These are phyloP conservation scores for Cercis canadensis DNA, from an alignment of 306 rosid genomes.

Conservation along the genomic window DNA sequence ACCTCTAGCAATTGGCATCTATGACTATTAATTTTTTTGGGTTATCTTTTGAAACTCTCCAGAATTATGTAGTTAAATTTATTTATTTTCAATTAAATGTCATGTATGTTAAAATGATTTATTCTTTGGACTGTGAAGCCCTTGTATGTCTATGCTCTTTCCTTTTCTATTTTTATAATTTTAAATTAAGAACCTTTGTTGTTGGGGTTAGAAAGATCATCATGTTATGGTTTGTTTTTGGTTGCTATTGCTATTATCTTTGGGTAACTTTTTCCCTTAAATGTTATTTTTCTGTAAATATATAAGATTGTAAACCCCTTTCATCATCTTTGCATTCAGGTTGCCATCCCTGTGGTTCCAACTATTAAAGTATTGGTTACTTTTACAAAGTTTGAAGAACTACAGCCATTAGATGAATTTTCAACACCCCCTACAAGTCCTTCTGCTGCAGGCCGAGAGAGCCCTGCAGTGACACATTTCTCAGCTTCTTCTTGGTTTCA, in stretches of 20 bases:
- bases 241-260: neutral
- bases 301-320: neutral
- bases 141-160: neutral
- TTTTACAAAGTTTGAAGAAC: constrained; percentile 91
- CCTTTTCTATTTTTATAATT: neutral
- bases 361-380: constrained; percentile 90
- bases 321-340: constrained; percentile 54
- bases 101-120: neutral
- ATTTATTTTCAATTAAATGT: neutral
- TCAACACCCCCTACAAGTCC: constrained; percentile 94
- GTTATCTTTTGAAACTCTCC: neutral
- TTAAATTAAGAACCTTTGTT: neutral
- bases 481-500: constrained; percentile 91
- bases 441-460: constrained; percentile 59
- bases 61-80: neutral
- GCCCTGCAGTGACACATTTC: constrained; percentile 53
- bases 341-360: constrained; percentile 98
- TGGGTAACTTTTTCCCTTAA: neutral
- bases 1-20: neutral
- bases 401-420: constrained; percentile 81
- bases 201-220: neutral
- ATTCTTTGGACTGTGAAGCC: constrained; percentile 5
- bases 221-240: neutral
- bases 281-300: neutral
- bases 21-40: neutral